Evolutionary conservation across 2,329 filamentous ascomycete species (phyloP).

Genomic region (Fusarium kyushuense): DNA sequence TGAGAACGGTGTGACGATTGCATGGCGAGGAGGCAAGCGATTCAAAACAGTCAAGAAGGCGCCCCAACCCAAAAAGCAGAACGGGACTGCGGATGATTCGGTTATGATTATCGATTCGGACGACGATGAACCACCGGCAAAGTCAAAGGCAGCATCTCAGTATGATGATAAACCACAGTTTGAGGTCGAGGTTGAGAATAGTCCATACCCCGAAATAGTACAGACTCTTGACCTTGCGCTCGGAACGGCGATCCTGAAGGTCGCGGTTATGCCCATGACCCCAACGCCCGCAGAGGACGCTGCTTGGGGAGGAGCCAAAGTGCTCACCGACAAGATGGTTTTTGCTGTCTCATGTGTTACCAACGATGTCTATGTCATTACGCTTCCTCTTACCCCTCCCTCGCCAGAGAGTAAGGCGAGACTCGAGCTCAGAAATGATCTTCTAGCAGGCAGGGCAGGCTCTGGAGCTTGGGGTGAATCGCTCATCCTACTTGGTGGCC

Average conservation of each 20-base stretch:
- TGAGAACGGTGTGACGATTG: conserved; percentile 70
- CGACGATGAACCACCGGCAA: conserved; percentile 62
- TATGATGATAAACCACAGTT: conserved; percentile 69
- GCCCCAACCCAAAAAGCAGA: conserved; percentile 59
- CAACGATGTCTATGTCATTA: conserved; percentile 68
- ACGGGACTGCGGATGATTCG: conserved; percentile 64
- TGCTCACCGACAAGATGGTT: conserved; percentile 69
- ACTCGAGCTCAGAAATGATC: conserved; percentile 62
- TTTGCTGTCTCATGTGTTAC: conserved; percentile 71
- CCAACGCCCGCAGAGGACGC: conserved; percentile 62
- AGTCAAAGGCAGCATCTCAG: conserved; percentile 49
- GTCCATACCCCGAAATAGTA: conserved; percentile 65
- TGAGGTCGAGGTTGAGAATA: conserved; percentile 63
- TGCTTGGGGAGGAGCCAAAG: conserved; percentile 59
- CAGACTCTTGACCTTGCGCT: conserved; percentile 73
- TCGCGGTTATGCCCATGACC: conserved; percentile 67
- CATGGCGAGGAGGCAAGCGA: conserved; percentile 72
- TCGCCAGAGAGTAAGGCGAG: conserved; percentile 70
- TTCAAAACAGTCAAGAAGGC: conserved; percentile 63
- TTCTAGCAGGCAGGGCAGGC: conserved; percentile 67
- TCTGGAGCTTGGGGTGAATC: conserved; percentile 74
- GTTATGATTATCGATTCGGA: conserved; percentile 75
- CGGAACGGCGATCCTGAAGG: conserved; percentile 66
- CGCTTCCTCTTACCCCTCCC: conserved; percentile 70
- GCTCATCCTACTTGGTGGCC: conserved; percentile 65